Evolutionary conservation across 768 basidiomycete species (phyloP).

Genomic region (Suillus spraguei): DNA sequence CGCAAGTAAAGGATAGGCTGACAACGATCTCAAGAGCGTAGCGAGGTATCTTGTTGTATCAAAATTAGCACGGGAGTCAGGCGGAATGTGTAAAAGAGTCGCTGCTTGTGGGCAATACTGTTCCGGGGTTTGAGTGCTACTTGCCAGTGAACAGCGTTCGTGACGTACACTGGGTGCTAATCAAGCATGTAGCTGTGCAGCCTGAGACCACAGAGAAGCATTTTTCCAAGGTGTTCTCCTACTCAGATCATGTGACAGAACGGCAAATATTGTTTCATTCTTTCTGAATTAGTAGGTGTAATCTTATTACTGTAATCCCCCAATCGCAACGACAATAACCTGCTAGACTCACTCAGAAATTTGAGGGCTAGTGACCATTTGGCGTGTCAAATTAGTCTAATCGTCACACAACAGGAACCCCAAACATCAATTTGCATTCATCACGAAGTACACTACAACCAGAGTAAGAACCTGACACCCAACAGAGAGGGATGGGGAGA

Average conservation of each 20-base stretch:
- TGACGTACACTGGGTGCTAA: background rate
- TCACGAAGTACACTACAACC: slow-evolving; percentile 3
- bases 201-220: background rate
- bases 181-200: background rate
- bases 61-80: background rate
- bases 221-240: background rate
- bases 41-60: background rate
- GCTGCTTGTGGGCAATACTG: background rate
- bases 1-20: no score
- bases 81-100: no score
- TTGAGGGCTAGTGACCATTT: background rate
- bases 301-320: background rate
- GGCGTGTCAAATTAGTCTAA: background rate
- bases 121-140: background rate
- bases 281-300: background rate
- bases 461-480: slow-evolving; percentile 5
- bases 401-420: slow-evolving; percentile 8
- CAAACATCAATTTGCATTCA: slow-evolving; percentile 16
- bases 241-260: no score
- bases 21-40: background rate
- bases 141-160: background rate
- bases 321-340: no score
- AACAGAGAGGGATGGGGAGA: background rate
- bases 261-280: no score
- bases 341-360: no score